A percentile compares a stretch with the other conserved stretches of the same genome.
phyloP scores from a whole-genome alignment of 768 basidiomycete genomes.

The Rhizopogon vesiculosus region DNA sequence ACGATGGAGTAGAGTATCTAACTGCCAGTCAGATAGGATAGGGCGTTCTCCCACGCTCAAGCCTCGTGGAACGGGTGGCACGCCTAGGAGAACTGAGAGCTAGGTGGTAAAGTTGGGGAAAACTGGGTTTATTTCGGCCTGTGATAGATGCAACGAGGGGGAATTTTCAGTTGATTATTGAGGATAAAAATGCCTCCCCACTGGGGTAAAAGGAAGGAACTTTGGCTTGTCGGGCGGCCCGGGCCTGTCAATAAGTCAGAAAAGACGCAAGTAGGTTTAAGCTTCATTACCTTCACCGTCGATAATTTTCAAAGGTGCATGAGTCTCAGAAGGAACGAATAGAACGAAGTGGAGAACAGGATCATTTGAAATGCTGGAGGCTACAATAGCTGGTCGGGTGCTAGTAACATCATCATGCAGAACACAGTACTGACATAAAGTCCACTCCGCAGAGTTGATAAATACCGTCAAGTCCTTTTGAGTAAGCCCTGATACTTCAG shows the following conservation, averaged over 20 bases:
- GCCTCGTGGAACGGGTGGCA: conserved; percentile 54
- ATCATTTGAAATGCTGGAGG: conserved; percentile 89
- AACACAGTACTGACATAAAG: conserved; percentile 56
- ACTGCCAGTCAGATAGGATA: conserved; percentile 66
- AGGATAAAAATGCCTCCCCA: conserved; percentile 87
- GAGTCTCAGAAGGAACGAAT: conserved; percentile 73
- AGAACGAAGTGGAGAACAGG: conserved; percentile 91
- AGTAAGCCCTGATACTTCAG: conserved; percentile 51
- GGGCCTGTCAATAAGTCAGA: conserved; percentile 20
- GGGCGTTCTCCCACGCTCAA: conserved; percentile 29
- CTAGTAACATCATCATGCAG: neutral
- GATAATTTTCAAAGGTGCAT: conserved; percentile 66
- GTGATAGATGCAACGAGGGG: conserved; percentile 26
- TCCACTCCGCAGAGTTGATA: conserved; percentile 96
- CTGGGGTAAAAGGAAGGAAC: conserved; percentile 78
- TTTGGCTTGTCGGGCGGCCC: conserved; percentile 43
- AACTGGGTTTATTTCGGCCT: conserved; percentile 39
- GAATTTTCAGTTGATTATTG: conserved; percentile 45
- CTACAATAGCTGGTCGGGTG: conserved; percentile 33
- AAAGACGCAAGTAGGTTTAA: conserved; percentile 4
- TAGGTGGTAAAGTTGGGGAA: conserved; percentile 70
- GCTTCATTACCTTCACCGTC: conserved; percentile 38
- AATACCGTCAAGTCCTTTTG: conserved; percentile 89
- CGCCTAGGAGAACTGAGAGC: conserved; percentile 75
- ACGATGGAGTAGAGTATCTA: conserved; percentile 70